Conservation (phyloP, 805 yeast species). For the Candida vaughaniae region DNA sequence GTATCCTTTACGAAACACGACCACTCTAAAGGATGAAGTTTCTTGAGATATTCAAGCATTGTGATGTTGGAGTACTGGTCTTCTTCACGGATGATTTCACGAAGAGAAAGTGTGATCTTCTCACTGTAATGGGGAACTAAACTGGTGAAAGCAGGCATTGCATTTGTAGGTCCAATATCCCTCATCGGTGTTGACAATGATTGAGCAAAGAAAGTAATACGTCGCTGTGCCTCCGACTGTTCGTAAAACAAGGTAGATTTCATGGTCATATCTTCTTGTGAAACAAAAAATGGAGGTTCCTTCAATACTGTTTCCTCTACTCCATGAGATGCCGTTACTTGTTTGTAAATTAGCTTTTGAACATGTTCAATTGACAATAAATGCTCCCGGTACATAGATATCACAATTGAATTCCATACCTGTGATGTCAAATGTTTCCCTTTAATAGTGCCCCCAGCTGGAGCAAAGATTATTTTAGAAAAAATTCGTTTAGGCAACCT, state of each 20-base stretch:
- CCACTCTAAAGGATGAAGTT: conserved; percentile 96
- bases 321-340: conserved; percentile 34
- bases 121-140: conserved; percentile 95
- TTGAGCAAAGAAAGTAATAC: conserved; percentile 88
- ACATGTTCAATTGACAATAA: conserved; percentile 71
- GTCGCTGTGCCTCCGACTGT: conserved; percentile 75
- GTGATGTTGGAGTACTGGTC: conserved; percentile 96
- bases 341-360: conserved; percentile 61
- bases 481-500: conserved; percentile 73
- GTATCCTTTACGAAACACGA: conserved; percentile 96
- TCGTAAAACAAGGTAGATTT: conserved; percentile 56
- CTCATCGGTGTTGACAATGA: conserved; percentile 85
- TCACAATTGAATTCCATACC: conserved; percentile 81
- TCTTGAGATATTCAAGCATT: conserved; percentile 88
- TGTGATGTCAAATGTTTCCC: conserved; percentile 62
- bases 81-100: conserved; percentile 96
- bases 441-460: conserved; percentile 31
- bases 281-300: conserved; percentile 76
- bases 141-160: conserved; percentile 84
- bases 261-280: conserved; percentile 75
- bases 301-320: conserved; percentile 39
- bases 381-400: conserved; percentile 82
- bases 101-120: conserved; percentile 86
- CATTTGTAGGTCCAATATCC: conserved; percentile 60
- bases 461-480: conserved; percentile 61